Percentiles rank a stretch among this genome's conserved stretches.
Conservation (phyloP, 1,284 basidiomycete genomes). For the Xanthoconium separans region DNA sequence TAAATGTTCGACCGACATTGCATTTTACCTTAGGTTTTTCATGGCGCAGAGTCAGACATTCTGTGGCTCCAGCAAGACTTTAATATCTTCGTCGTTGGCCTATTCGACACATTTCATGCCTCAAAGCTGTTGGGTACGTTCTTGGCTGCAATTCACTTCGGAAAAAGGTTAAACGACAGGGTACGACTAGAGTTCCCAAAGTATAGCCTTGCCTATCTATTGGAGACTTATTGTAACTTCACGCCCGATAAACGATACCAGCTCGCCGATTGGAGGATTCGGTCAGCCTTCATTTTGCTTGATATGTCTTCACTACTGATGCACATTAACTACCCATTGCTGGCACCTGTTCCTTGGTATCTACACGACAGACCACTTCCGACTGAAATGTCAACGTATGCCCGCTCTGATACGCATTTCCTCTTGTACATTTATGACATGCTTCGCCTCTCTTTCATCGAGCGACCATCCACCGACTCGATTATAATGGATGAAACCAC, state of each 20-base stretch:
- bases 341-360: neutral
- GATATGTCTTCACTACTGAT: neutral
- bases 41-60: conserved; percentile 94
- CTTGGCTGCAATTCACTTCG: neutral
- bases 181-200: conserved; percentile 65
- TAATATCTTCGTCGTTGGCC: conserved; percentile 88
- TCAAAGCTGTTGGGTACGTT: conserved; percentile 75
- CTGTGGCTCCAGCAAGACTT: conserved; percentile 97
- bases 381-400: conserved; percentile 88
- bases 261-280: conserved; percentile 94
- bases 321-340: neutral
- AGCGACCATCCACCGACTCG: conserved; percentile 46
- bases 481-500: conserved; percentile 26
- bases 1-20: neutral
- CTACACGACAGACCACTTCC: conserved; percentile 67
- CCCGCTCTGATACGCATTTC: conserved; percentile 95
- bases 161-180: conserved; percentile 5
- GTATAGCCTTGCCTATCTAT: conserved; percentile 80
- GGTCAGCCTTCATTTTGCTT: conserved; percentile 43
- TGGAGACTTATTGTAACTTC: conserved; percentile 91
- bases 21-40: conserved; percentile 64
- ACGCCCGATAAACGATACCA: conserved; percentile 96
- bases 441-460: conserved; percentile 84
- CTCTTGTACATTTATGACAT: conserved; percentile 92
- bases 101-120: conserved; percentile 97